phyloP scores from a whole-genome alignment of 768 basidiomycete genomes.

The Dacryopinax primogenitus region DNA sequence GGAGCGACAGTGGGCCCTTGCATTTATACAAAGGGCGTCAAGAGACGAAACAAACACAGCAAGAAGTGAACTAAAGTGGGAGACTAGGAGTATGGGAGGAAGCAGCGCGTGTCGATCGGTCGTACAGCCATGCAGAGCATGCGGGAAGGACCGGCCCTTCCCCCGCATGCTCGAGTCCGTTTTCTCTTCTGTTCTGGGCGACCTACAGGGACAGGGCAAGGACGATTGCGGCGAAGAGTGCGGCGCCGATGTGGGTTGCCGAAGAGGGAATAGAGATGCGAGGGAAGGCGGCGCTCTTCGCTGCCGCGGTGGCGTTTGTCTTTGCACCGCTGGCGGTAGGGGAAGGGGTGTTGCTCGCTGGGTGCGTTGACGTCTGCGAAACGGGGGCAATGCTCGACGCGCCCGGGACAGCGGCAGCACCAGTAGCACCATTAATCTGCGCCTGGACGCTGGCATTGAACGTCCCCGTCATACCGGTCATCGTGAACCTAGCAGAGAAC shows the following conservation, averaged over 20 bases:
- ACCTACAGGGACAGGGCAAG: conserved; percentile 12
- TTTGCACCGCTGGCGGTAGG: background rate
- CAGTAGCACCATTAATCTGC: conserved; percentile 19
- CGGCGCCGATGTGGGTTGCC: conserved; percentile 11
- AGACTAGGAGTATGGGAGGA: no score
- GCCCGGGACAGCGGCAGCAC: conserved; percentile 10
- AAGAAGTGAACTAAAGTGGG: background rate
- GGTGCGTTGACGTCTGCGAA: background rate
- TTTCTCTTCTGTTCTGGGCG: background rate
- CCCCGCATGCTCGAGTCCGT: background rate
- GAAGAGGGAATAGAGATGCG: conserved; percentile 14
- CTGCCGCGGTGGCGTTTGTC: background rate
- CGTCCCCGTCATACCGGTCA: conserved; percentile 25
- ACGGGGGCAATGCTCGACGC: background rate
- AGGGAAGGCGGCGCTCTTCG: conserved; percentile 11
- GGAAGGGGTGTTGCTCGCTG: conserved; percentile 7
- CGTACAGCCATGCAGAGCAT: no score
- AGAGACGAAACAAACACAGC: background rate
- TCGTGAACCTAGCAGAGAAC: conserved; percentile 28
- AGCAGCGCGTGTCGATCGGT: no score
- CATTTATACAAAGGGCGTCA: background rate
- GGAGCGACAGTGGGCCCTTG: background rate
- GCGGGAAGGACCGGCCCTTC: no score
- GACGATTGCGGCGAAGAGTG: conserved; percentile 11
- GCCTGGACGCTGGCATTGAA: conserved; percentile 25